phyloP scores from a whole-genome alignment of 108 stramenopile genomes.

The Mediolabrus comicus region DNA sequence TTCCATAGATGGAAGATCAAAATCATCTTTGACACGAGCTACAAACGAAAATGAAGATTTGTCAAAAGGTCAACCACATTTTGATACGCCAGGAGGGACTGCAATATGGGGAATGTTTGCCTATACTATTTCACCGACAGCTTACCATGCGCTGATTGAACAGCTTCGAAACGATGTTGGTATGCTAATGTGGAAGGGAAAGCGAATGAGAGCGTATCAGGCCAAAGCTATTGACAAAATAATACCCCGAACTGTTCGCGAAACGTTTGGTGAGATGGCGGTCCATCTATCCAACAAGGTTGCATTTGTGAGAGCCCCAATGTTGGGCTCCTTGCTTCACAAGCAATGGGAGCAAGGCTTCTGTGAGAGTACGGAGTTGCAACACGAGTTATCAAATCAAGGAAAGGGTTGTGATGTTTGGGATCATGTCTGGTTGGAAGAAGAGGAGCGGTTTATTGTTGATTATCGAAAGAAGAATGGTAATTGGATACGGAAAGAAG shows the following conservation, averaged over 20 bases:
- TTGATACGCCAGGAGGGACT: conserved; percentile 70
- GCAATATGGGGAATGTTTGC: conserved; percentile 83
- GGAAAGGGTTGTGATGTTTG: conserved; percentile 45
- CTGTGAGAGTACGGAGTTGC: conserved; percentile 72
- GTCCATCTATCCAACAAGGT: conserved; percentile 69
- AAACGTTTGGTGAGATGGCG: conserved; percentile 34
- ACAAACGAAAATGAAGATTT: conserved; percentile 7
- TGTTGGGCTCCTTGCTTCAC: conserved; percentile 84
- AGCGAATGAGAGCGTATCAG: conserved; percentile 66
- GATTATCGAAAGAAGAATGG: conserved; percentile 47
- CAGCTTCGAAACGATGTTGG: conserved; percentile 77
- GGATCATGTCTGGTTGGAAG: conserved; percentile 75
- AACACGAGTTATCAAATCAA: conserved; percentile 41
- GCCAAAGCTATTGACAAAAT: conserved; percentile 88
- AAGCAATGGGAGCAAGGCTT: conserved; percentile 77
- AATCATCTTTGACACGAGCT: conserved; percentile 1
- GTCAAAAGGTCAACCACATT: conserved; percentile 26
- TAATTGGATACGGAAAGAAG: conserved; percentile 48
- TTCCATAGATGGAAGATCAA: conserved; percentile 5
- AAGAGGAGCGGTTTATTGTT: conserved; percentile 54
- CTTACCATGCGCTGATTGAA: conserved; percentile 54
- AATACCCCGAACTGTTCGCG: conserved; percentile 60
- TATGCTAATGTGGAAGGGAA: conserved; percentile 82
- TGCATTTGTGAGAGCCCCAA: conserved; percentile 83
- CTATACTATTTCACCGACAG: conserved; percentile 72